These are phyloP conservation scores for Pneumocystis canis DNA, from an alignment of 1,139 yeast species.

Conservation along the genomic window DNA sequence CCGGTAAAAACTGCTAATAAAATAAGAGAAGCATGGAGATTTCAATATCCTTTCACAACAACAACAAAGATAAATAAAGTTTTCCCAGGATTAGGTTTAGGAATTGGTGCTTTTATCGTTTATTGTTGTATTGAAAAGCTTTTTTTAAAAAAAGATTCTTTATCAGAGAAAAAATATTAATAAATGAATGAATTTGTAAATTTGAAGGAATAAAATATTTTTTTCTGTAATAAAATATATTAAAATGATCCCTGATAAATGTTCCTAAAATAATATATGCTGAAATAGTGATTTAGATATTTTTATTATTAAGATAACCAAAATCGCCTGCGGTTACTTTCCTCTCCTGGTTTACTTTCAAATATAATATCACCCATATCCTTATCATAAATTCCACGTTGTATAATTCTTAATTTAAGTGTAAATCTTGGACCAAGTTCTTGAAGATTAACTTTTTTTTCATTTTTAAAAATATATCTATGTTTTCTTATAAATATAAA, in stretches of 20 bases:
- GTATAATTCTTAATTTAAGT: constrained; percentile 68
- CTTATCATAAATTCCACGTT: constrained; percentile 69
- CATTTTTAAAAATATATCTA: constrained; percentile 75
- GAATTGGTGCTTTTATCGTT: constrained; percentile 58
- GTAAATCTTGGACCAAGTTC: constrained; percentile 97
- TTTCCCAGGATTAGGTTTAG: constrained; percentile 77
- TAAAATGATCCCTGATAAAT: no score
- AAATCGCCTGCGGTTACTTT: background rate
- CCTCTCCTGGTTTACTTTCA: background rate
- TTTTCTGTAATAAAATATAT: no score
- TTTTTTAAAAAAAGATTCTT: constrained; percentile 19
- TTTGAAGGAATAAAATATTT: background rate
- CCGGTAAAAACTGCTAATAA: background rate
- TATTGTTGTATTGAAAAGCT: constrained; percentile 46
- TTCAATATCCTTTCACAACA: constrained; percentile 66
- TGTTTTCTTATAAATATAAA: constrained; percentile 90
- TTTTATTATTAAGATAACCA: background rate
- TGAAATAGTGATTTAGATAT: background rate
- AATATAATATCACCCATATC: constrained; percentile 9
- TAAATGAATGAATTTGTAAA: background rate
- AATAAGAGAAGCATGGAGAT: constrained; percentile 84
- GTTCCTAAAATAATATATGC: no score
- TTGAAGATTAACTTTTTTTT: constrained; percentile 83
- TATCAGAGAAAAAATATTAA: constrained; percentile 3
- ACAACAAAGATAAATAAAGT: constrained; percentile 53